Evolutionary conservation across 2,329 filamentous ascomycete species (phyloP), one percentile per base, ranked within the genome.

Genomic region (Fusarium coffeatum): DNA sequence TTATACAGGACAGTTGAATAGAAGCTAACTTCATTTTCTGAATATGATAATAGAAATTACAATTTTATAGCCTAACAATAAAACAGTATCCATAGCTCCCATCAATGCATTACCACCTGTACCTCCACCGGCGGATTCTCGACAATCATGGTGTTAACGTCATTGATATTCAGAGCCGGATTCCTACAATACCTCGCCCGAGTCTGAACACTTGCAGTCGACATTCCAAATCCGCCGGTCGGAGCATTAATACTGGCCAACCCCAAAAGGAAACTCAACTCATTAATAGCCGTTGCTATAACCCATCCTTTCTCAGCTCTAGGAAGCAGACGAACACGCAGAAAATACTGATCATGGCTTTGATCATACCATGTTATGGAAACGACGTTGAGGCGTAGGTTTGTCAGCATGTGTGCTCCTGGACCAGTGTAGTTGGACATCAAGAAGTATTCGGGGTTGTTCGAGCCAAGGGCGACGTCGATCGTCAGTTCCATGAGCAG

Each of bases 381-480:
- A 2, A 55, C 30, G n/a, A 59, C 57, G 10, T 59, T 55, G 20
- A 59, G 55, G 7, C 57, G 57, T 1, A 59, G 5, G 20, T 59
- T 59, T 7, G 49, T 59, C 41, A 55, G 4, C 57, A 59, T 59
- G 1, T 55, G 57, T 8, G 57, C 50, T 0, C 50, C 57, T 3
- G 57, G 57, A 8, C 57, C 57, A 5, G 57, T 55, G 50, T 59
- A 59, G 6, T 55, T 59, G 0, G 49, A 40, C 42, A 59, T 55
- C 20, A 47, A 18, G 10, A 37, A n/a, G 10, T 55, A 55, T 18
- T 15, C n/a, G 1, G n/a, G 9, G 2, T 59, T 32, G 1, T 2
- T 42, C 0, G 41, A 40, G 0, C 56, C 49, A 1, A 59, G 10
- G 0, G 30, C 5, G 2, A 59, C 37, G 0, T 55, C 56, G 7